These are phyloP conservation scores for Populus euphratica DNA, from an alignment of 345 rosid genomes.

Conservation along the genomic window DNA sequence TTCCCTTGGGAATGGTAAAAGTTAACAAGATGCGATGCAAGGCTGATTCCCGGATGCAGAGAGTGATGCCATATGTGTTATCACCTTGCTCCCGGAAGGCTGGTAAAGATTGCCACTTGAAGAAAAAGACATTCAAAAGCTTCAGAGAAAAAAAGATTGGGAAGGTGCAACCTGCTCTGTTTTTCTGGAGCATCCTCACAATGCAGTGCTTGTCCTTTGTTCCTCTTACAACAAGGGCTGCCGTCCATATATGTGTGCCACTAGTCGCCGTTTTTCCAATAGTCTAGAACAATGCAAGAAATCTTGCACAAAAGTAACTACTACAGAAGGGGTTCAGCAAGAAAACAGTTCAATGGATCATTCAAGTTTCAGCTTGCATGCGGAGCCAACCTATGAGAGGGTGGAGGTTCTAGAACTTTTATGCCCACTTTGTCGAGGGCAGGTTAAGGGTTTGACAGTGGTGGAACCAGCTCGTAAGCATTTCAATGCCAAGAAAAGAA, in stretches of 20 bases:
- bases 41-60: slow-evolving; percentile 21
- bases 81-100: slow-evolving; percentile 40
- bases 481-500: slow-evolving; percentile 61
- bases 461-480: slow-evolving; percentile 67
- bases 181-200: slow-evolving; percentile 82
- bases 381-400: slow-evolving; percentile 27
- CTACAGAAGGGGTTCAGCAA: slow-evolving; percentile 28
- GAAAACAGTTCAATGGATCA: slow-evolving; percentile 17
- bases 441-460: slow-evolving; percentile 90
- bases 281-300: slow-evolving; percentile 85
- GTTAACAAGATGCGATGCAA: slow-evolving; percentile 36
- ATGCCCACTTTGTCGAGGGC: slow-evolving; percentile 86
- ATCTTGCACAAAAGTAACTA: slow-evolving; percentile 29
- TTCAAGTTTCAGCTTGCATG: slow-evolving; percentile 22
- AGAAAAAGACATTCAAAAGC: slow-evolving; percentile 33
- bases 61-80: slow-evolving; percentile 29
- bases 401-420: slow-evolving; percentile 58
- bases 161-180: slow-evolving; percentile 61
- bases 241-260: slow-evolving; percentile 92
- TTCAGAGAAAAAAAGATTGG: slow-evolving; percentile 61
- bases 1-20: slow-evolving; percentile 47
- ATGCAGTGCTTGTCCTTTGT: slow-evolving; percentile 78
- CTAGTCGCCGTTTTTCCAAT: slow-evolving; percentile 72
- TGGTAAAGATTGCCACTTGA: slow-evolving; percentile 23
- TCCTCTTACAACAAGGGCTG: slow-evolving; percentile 85